Conservation (phyloP, 1,284 basidiomycete genomes). For the Ceratobasidium theobromae region DNA sequence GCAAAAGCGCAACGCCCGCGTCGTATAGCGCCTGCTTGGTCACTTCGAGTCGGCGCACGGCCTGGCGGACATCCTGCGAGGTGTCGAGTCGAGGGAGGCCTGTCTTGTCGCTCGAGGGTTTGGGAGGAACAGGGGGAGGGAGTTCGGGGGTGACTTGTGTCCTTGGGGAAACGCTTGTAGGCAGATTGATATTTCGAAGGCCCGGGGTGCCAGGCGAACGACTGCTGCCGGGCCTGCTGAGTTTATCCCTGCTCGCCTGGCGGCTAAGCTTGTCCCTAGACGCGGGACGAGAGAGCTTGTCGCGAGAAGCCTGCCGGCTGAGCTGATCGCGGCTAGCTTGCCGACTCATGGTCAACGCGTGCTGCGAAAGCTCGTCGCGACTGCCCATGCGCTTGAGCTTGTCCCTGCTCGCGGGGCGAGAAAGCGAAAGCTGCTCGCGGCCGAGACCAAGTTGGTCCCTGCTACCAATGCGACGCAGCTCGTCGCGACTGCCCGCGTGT, state of each 20-base stretch:
- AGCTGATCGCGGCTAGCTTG: background rate
- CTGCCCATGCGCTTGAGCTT: slow-evolving; percentile 18
- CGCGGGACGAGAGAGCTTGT: background rate
- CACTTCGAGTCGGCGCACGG: slow-evolving; percentile 66
- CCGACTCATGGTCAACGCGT: background rate
- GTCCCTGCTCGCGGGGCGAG: slow-evolving; percentile 1
- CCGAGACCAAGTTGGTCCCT: slow-evolving; percentile 20
- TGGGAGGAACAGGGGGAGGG: background rate
- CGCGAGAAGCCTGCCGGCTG: background rate
- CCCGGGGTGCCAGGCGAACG: background rate
- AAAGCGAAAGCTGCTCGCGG: slow-evolving; percentile 5
- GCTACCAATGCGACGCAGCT: slow-evolving; percentile 35
- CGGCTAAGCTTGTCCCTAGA: background rate
- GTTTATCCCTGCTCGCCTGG: background rate
- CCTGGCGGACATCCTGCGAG: slow-evolving; percentile 48
- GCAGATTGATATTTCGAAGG: background rate
- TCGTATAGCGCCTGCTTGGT: slow-evolving; percentile 71
- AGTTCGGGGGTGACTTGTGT: background rate
- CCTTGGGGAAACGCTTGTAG: background rate
- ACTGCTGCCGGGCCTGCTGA: background rate
- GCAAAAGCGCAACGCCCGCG: slow-evolving; percentile 58
- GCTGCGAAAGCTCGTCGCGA: slow-evolving; percentile 3
- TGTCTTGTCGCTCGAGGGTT: slow-evolving; percentile 50
- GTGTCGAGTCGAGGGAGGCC: slow-evolving; percentile 3
- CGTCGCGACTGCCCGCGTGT: background rate